Percentiles rank a stretch among this genome's conserved stretches.
Conservation (phyloP, 352 stramenopile genomes). For the Pilasporangium apinafurcum region DNA sequence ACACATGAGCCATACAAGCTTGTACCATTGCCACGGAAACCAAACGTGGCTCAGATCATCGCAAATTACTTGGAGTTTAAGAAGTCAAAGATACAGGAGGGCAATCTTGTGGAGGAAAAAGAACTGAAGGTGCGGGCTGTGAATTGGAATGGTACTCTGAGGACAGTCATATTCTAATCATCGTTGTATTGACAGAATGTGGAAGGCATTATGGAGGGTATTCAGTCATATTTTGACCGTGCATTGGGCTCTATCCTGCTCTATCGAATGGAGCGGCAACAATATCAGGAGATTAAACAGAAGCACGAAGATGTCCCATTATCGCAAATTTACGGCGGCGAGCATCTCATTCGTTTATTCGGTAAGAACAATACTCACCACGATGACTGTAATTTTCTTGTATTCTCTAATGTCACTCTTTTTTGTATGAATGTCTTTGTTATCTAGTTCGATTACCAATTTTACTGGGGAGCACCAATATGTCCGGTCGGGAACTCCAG, state of each 20-base stretch:
- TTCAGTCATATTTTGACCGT: slow-evolving; percentile 88
- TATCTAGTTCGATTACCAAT: slow-evolving; percentile 72
- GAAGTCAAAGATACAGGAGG: slow-evolving; percentile 52
- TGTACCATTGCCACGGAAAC: slow-evolving; percentile 75
- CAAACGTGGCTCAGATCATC: slow-evolving; percentile 74
- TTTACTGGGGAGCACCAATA: slow-evolving; percentile 52
- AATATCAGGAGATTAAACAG: slow-evolving; percentile 81
- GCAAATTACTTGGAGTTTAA: slow-evolving; percentile 76
- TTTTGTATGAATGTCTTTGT: background rate
- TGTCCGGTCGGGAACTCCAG: slow-evolving; percentile 43
- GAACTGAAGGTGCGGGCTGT: slow-evolving; percentile 47
- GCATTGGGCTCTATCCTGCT: slow-evolving; percentile 87
- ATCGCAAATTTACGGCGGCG: slow-evolving; percentile 89
- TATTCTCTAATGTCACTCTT: background rate
- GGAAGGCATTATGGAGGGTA: slow-evolving; percentile 75
- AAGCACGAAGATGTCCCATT: slow-evolving; percentile 50
- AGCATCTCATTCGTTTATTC: slow-evolving; percentile 90
- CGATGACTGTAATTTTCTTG: background rate
- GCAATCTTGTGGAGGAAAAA: slow-evolving; percentile 52
- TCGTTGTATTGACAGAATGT: too few relatives aligned
- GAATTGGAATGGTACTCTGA: background rate
- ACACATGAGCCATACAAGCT: slow-evolving; percentile 75
- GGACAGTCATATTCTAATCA: too few relatives aligned
- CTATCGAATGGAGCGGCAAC: slow-evolving; percentile 86
- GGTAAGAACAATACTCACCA: slow-evolving; percentile 30